Percentiles rank a stretch among this genome's conserved stretches.
Conservation (phyloP, 2,329 filamentous ascomycete species). For the Ilyonectria sp. region DNA sequence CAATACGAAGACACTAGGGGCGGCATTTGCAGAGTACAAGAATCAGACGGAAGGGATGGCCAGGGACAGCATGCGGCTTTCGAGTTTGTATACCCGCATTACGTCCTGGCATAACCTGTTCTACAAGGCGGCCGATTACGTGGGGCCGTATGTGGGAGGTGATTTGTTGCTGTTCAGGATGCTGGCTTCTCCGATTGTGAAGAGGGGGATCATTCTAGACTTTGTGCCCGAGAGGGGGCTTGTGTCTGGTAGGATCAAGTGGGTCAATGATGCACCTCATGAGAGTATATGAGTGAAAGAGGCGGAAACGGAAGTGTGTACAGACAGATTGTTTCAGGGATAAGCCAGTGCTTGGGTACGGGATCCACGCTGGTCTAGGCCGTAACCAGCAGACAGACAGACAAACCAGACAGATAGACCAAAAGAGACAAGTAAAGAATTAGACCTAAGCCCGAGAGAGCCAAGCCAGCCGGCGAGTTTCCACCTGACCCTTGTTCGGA, state of each 20-base stretch:
- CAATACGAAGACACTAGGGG: not conserved
- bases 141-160: conserved; percentile 34
- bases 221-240: conserved; percentile 36
- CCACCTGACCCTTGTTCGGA: too few species aligned
- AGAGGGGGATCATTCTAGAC: conserved; percentile 31
- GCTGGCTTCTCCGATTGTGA: conserved; percentile 33
- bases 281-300: not conserved
- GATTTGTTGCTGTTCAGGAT: conserved; percentile 34
- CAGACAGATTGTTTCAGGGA: too few species aligned
- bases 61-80: conserved; percentile 28
- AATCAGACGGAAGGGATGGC: conserved; percentile 22
- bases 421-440: too few species aligned
- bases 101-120: conserved; percentile 34
- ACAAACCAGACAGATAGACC: too few species aligned
- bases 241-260: conserved; percentile 27
- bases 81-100: conserved; percentile 18
- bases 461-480: too few species aligned
- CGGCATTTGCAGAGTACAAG: conserved; percentile 31
- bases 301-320: too few species aligned
- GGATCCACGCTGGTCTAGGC: too few species aligned
- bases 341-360: too few species aligned
- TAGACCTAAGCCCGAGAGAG: too few species aligned
- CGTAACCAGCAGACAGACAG: too few species aligned
- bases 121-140: conserved; percentile 33
- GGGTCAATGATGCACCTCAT: conserved; percentile 20